phyloP scores from a whole-genome alignment of 2,329 filamentous ascomycete genomes.

The Pezicula neosporulosa region DNA sequence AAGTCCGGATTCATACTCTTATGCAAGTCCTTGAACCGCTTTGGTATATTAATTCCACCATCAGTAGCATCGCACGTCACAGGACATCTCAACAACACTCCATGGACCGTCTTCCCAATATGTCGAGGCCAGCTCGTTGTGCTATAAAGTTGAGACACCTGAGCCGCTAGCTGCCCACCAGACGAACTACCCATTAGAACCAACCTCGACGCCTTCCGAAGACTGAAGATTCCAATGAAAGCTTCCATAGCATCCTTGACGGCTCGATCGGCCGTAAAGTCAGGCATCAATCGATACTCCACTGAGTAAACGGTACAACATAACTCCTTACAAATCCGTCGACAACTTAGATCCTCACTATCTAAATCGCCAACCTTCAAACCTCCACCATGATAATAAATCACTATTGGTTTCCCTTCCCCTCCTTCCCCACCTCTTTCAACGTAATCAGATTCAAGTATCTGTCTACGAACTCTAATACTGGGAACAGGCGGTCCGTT shows the following conservation, averaged over 20 bases:
- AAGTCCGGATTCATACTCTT: conserved; percentile 36
- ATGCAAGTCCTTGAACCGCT: conserved; percentile 32
- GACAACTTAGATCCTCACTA: conserved; percentile 45
- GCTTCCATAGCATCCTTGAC: conserved; percentile 39
- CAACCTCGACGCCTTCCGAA: conserved; percentile 5
- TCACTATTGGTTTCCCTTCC: conserved; percentile 24
- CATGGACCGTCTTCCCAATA: conserved; percentile 27
- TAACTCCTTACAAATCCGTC: conserved; percentile 33
- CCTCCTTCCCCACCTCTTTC: no score
- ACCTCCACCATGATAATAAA: conserved; percentile 48
- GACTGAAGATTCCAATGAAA: conserved; percentile 24
- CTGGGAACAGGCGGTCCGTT: neutral
- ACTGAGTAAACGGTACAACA: conserved; percentile 38
- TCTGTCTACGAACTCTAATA: no score
- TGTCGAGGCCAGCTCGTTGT: neutral
- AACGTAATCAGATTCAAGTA: no score
- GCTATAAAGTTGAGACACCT: conserved; percentile 33
- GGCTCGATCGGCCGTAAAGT: conserved; percentile 34
- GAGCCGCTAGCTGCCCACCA: conserved; percentile 44
- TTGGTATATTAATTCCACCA: conserved; percentile 33
- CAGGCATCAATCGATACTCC: conserved; percentile 42
- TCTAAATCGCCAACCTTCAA: conserved; percentile 44
- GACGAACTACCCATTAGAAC: conserved; percentile 43
- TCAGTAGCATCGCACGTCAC: conserved; percentile 43
- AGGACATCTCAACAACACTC: conserved; percentile 43